phyloP scores from a whole-genome alignment of 495 filamentous ascomycete genomes.

The Daldinia caldariorum region DNA sequence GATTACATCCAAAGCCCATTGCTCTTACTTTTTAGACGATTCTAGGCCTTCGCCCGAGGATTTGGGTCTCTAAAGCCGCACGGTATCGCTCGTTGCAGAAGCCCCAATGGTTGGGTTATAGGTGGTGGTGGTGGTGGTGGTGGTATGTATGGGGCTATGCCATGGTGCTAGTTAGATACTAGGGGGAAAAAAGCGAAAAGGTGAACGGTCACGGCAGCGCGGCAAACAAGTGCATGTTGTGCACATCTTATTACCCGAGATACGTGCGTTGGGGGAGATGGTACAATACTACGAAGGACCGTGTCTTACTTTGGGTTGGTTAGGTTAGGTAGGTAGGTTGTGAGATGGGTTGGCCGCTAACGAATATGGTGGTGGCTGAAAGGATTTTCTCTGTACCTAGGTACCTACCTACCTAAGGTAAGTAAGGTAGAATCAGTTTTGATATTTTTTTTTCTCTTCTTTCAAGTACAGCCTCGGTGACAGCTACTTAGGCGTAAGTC shows the following conservation, averaged over 20 bases:
- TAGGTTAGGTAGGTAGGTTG: too few relatives aligned
- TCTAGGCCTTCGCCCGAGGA: not conserved
- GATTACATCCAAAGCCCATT: not conserved
- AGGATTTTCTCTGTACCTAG: not conserved
- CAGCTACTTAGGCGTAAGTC: too few relatives aligned
- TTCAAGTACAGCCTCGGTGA: too few relatives aligned
- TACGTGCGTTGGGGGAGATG: not conserved
- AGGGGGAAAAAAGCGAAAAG: not conserved
- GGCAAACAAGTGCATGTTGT: slow-evolving; percentile 22
- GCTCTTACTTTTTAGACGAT: not conserved
- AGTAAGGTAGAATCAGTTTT: too few relatives aligned
- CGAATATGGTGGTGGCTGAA: not conserved
- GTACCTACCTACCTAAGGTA: too few relatives aligned
- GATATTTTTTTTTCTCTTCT: too few relatives aligned
- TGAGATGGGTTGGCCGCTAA: not conserved
- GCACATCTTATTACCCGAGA: slow-evolving; percentile 7
- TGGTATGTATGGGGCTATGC: not conserved
- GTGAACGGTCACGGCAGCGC: not conserved
- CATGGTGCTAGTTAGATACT: too few relatives aligned
- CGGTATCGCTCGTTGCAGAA: not conserved
- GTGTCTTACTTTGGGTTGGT: too few relatives aligned
- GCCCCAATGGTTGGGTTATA: not conserved
- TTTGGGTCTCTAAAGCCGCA: not conserved
- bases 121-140: too few relatives aligned
- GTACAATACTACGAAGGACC: not conserved